These are phyloP conservation scores for Diaporthe ampelina DNA, from an alignment of 2,329 filamentous ascomycete genomes.

Conservation along the genomic window DNA sequence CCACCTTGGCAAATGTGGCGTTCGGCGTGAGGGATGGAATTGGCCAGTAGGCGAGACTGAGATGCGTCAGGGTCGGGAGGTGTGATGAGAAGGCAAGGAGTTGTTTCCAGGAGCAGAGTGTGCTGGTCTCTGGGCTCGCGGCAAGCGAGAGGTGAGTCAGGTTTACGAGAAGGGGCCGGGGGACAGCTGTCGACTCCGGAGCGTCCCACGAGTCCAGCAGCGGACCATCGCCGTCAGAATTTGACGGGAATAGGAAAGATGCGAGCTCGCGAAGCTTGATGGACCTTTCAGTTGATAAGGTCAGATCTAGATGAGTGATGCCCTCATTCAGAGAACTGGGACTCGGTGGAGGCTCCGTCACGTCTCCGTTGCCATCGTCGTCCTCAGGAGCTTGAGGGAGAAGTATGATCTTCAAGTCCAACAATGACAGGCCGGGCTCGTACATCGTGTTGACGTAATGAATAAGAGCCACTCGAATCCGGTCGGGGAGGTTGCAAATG, in stretches of 20 bases:
- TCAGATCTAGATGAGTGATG: constrained; percentile 68
- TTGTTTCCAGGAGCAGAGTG: constrained; percentile 69
- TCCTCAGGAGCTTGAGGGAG: constrained; percentile 50
- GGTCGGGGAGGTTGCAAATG: constrained; percentile 67
- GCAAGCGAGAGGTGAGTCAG: constrained; percentile 74
- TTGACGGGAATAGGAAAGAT: constrained; percentile 64
- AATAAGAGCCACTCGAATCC: constrained; percentile 66
- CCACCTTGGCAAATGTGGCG: constrained; percentile 62
- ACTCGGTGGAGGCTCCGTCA: constrained; percentile 41
- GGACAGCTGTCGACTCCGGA: constrained; percentile 49
- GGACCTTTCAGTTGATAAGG: constrained; percentile 64
- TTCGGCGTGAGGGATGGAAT: constrained; percentile 70
- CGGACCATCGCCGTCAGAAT: constrained; percentile 38
- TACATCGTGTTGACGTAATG: constrained; percentile 62
- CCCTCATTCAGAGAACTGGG: constrained; percentile 57
- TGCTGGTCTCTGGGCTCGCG: constrained; percentile 52
- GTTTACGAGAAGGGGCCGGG: constrained; percentile 64
- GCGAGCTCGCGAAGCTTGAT: constrained; percentile 66
- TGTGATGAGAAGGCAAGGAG: constrained; percentile 68
- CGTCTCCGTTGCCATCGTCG: constrained; percentile 44
- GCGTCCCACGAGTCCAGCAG: constrained; percentile 69
- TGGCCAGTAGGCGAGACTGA: constrained; percentile 74
- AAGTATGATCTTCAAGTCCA: constrained; percentile 65
- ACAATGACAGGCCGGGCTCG: constrained; percentile 61
- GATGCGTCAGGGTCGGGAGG: constrained; percentile 68